Percentiles rank a stretch among this genome's conserved stretches.
These are phyloP conservation scores for Botrytis galanthina DNA, from an alignment of 2,329 filamentous ascomycete species.

Conservation along the genomic window DNA sequence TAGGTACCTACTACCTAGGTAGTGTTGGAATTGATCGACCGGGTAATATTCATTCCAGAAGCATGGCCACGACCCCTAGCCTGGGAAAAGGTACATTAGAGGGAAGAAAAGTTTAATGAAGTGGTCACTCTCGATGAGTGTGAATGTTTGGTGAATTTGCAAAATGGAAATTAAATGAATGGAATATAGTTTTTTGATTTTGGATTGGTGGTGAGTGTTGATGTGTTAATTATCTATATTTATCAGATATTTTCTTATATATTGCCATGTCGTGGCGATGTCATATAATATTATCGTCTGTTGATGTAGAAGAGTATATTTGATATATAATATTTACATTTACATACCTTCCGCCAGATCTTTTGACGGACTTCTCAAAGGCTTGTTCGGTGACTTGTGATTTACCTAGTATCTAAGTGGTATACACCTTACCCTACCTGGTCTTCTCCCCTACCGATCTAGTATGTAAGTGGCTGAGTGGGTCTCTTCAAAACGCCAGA, in stretches of 20 bases:
- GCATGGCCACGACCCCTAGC: neutral
- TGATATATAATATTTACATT: no score
- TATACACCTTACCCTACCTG: neutral
- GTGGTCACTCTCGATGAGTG: neutral
- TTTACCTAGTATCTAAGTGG: no score
- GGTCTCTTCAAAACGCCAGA: neutral
- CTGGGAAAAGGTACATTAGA: neutral
- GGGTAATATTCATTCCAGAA: slow-evolving; percentile 7
- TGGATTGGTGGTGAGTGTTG: neutral
- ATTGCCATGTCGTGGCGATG: fast-evolving
- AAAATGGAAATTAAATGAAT: neutral
- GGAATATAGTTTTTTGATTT: neutral
- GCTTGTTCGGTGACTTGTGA: neutral
- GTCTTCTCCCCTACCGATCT: neutral
- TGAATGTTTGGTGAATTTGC: neutral
- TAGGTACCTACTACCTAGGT: neutral
- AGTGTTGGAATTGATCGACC: slow-evolving; percentile 6
- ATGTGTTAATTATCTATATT: neutral
- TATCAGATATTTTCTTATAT: neutral
- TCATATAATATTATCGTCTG: neutral
- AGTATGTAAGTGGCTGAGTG: neutral
- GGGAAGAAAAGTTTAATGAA: neutral
- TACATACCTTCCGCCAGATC: neutral
- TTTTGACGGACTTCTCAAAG: neutral
- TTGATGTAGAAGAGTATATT: no score